Evolutionary conservation across 1,284 basidiomycete species (phyloP).

Genomic region (Hypsizygus ulmarius): DNA sequence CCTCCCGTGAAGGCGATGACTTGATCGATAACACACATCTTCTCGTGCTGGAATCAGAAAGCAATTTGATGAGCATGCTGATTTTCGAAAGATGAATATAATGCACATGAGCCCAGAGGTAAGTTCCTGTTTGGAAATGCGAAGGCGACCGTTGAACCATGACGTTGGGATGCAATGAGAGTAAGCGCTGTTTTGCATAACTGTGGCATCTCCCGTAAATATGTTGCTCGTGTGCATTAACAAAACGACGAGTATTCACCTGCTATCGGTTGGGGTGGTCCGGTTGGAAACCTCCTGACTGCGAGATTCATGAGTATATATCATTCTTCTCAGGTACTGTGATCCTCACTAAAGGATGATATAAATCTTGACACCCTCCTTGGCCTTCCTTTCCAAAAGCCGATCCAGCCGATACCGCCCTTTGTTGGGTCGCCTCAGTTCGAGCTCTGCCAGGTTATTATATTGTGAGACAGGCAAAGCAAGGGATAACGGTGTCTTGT

Average conservation of each 20-base stretch:
- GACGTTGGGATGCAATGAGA: slow-evolving; percentile 86
- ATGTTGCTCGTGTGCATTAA: slow-evolving; percentile 1
- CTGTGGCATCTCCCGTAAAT: slow-evolving; percentile 36
- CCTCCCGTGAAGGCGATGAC: slow-evolving; percentile 99
- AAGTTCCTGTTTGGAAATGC: slow-evolving; percentile 96
- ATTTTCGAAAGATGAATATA: slow-evolving; percentile 10
- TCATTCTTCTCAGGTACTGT: background rate
- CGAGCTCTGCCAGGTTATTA: slow-evolving; percentile 63
- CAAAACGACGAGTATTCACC: slow-evolving; percentile 43
- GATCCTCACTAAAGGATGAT: slow-evolving; percentile 85
- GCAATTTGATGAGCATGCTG: slow-evolving; percentile 9
- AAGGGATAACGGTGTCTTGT: slow-evolving; percentile 4
- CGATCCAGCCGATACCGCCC: slow-evolving; percentile 88
- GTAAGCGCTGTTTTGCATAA: slow-evolving; percentile 91
- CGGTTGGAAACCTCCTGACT: slow-evolving; percentile 97
- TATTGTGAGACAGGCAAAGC: slow-evolving; percentile 1
- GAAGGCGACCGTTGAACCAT: slow-evolving; percentile 97
- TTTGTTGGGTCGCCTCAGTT: slow-evolving; percentile 80
- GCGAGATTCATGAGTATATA: slow-evolving; percentile 3
- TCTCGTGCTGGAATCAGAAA: slow-evolving; percentile 76
- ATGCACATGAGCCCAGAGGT: slow-evolving; percentile 93
- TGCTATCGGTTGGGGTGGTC: slow-evolving; percentile 91
- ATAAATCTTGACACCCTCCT: slow-evolving; percentile 95
- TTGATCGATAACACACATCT: slow-evolving; percentile 96
- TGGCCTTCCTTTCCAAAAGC: slow-evolving; percentile 89